Evolutionary conservation across 139 green algal genomes (phyloP), one percentile per base, ranked within the genome.

Genomic region (Chlamydomonas sp.): DNA sequence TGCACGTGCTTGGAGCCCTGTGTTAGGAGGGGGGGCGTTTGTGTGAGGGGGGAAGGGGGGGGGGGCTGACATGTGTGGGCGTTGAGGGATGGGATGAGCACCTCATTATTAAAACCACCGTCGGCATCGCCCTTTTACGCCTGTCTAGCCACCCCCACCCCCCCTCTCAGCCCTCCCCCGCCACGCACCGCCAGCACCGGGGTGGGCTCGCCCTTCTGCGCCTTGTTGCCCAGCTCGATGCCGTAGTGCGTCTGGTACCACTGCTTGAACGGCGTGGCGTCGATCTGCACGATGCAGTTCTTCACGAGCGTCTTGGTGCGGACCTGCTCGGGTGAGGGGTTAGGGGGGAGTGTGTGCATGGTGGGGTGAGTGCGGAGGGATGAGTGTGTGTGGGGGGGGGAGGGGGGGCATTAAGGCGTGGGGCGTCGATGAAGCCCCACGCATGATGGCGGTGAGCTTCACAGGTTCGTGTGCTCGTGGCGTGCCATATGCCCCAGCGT

Each of bases 301-400:
- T 99, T 99, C 74, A 99, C 95, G 69, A 99, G 82, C 26, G 95
- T 98, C 87, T 99, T 89, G 35, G 95, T 99, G 73, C 95, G 89
- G 47, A 95, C 84, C 83, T 88, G 64, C 5, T 16, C 20, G 30
- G 5, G 50, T 16, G 13, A 24, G 8, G 39, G 10, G 39, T n/a
- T 50, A 13, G 50, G 50, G 22, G 50, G 50, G 50, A 62, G 22
- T 10, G 50, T 62, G 13, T 16, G 50, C 50, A 62, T 54, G 43
- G 16, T 20, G 20, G 43, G 13, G 13, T 13, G 43, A 26, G 43
- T 13, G 43, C 20, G 43, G 43, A 20, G 43, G 20, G 20, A 54
- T 54, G n/a, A n/a, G n/a, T n/a, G n/a, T n/a, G n/a, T n/a, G n/a
- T n/a, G n/a, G n/a, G n/a, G n/a, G n/a, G n/a, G n/a, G n/a, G n/a